phyloP scores from a whole-genome alignment of 192 early-diverging fungal genomes.

The Entrophospora sp. region DNA sequence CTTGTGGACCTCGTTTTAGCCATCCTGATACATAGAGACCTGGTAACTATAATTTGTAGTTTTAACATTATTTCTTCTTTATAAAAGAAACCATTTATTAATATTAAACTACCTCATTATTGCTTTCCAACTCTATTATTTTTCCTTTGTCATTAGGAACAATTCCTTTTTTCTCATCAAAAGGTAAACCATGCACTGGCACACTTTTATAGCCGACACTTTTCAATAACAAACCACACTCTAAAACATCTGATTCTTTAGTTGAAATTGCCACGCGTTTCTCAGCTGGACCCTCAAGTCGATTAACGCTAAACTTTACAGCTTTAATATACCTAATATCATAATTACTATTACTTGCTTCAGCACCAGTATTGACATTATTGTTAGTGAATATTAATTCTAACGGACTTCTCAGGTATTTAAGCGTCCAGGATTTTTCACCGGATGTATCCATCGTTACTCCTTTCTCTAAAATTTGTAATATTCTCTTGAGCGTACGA shows the following conservation, averaged over 20 bases:
- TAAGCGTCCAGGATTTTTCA: conserved; percentile 58
- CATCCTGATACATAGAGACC: conserved; percentile 88
- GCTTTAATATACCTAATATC: conserved; percentile 21
- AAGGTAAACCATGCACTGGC: conserved; percentile 63
- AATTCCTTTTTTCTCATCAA: conserved; percentile 53
- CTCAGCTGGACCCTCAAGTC: conserved; percentile 53
- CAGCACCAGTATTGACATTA: neutral
- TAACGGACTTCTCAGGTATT: conserved; percentile 66
- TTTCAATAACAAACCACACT: conserved; percentile 62
- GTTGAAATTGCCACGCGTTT: conserved; percentile 50
- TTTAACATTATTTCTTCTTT: too few relatives aligned
- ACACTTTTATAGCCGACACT: conserved; percentile 85
- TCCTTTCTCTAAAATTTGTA: conserved; percentile 70
- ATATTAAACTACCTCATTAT: conserved; percentile 25
- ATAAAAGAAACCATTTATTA: too few relatives aligned
- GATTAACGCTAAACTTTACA: conserved; percentile 56
- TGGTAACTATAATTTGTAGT: conserved; percentile 41
- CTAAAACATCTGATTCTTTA: conserved; percentile 42
- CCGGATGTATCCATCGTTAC: conserved; percentile 18
- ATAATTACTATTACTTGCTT: conserved; percentile 8
- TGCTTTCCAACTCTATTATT: conserved; percentile 39
- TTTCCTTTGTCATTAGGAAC: conserved; percentile 82
- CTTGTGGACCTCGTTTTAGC: conserved; percentile 91
- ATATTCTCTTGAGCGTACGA: conserved; percentile 73
- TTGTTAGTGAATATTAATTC: conserved; percentile 34